Conservation (phyloP, 768 basidiomycete genomes). For the Cyclocybe aegerita region DNA sequence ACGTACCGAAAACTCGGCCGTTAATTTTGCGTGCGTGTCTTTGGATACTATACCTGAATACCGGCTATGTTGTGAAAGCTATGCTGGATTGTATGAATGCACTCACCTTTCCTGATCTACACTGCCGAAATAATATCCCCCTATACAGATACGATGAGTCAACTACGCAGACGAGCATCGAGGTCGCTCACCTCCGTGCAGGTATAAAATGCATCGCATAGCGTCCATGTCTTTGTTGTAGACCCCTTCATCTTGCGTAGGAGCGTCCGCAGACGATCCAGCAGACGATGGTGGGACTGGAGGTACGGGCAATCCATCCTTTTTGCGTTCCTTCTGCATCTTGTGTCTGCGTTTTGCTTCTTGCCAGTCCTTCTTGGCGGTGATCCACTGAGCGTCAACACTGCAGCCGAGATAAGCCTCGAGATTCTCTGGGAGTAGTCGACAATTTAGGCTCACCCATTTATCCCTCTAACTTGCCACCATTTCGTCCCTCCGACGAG, state of each 20-base stretch:
- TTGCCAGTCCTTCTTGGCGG: constrained; percentile 79
- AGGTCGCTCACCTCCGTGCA: constrained; percentile 62
- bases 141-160: constrained; percentile 29
- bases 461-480: constrained; percentile 92
- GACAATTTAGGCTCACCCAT: constrained; percentile 49
- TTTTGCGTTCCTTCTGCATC: constrained; percentile 35
- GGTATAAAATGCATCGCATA: constrained; percentile 81
- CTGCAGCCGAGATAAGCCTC: constrained; percentile 24
- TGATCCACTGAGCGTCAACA: constrained; percentile 86
- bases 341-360: constrained; percentile 62
- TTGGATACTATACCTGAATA: constrained; percentile 66
- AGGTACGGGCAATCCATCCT: not conserved
- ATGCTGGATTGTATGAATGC: not conserved
- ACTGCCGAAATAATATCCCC: constrained; percentile 85
- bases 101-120: constrained; percentile 70
- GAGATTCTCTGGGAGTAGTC: no score
- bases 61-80: not conserved
- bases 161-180: not conserved
- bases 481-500: constrained; percentile 90
- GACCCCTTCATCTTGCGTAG: constrained; percentile 25
- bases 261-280: not conserved
- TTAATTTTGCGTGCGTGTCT: constrained; percentile 90
- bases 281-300: not conserved
- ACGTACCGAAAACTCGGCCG: constrained; percentile 79
- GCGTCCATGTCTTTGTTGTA: constrained; percentile 78